phyloP scores from a whole-genome alignment of 148 eudicot species.

The Limonium bicolor region DNA sequence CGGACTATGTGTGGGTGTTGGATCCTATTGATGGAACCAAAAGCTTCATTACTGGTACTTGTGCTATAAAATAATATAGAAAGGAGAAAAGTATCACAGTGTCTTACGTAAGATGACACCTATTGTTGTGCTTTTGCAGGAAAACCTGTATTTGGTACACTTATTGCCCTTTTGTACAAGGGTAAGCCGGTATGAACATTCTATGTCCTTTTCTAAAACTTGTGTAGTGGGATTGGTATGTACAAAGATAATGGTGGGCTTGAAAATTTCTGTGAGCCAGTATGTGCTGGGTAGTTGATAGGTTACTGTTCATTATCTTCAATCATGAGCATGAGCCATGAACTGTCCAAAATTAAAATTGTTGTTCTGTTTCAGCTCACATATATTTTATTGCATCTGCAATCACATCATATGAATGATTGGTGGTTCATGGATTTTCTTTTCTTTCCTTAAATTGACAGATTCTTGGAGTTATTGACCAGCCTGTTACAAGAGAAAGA shows the following conservation, averaged over 20 bases:
- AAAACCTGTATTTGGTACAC: constrained; percentile 90
- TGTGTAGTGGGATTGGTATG: too few relatives aligned
- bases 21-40: constrained; percentile 99
- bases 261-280: too few relatives aligned
- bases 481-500: constrained; percentile 76
- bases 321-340: constrained; percentile 2
- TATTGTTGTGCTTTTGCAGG: constrained; percentile 33
- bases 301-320: too few relatives aligned
- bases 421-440: background rate
- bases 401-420: background rate
- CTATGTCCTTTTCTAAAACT: background rate
- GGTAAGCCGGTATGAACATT: constrained; percentile 86
- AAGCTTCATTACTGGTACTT: constrained; percentile 89
- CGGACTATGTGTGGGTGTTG: constrained; percentile 93
- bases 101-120: too few relatives aligned
- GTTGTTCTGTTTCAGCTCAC: background rate
- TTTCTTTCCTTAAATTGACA: constrained; percentile 7
- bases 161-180: constrained; percentile 67
- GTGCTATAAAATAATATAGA: too few relatives aligned
- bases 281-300: too few relatives aligned
- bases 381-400: background rate
- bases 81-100: too few relatives aligned
- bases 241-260: too few relatives aligned
- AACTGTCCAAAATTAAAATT: background rate
- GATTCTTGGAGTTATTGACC: constrained; percentile 89